Evolutionary conservation across 805 yeast species (phyloP).

Genomic region (Starmerella lactis-condensi): DNA sequence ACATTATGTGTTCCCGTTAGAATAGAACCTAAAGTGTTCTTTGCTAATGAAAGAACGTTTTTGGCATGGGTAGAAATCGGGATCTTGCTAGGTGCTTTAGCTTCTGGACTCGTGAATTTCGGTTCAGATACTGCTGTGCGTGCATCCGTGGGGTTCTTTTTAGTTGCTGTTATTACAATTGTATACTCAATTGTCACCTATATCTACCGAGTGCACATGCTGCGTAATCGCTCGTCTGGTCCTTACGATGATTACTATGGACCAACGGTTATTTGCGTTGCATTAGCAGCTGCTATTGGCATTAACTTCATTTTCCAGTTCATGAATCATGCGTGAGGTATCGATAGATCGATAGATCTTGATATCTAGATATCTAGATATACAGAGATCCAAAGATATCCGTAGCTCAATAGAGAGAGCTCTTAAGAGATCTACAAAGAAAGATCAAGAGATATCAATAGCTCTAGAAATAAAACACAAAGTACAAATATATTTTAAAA

Average conservation of each 20-base stretch:
- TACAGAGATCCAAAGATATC: too few species aligned
- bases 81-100: constrained; percentile 71
- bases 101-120: constrained; percentile 67
- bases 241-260: constrained; percentile 78
- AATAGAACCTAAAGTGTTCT: constrained; percentile 96
- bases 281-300: constrained; percentile 49
- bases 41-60: constrained; percentile 92
- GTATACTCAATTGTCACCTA: constrained; percentile 55
- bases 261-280: constrained; percentile 63
- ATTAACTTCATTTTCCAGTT: constrained; percentile 24
- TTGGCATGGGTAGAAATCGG: constrained; percentile 87
- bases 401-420: too few species aligned
- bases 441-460: not conserved
- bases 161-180: constrained; percentile 59
- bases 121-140: constrained; percentile 60
- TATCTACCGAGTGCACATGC: constrained; percentile 62
- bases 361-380: too few species aligned
- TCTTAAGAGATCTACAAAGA: too few species aligned
- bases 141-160: constrained; percentile 72
- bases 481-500: not conserved
- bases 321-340: not conserved
- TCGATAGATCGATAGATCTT: too few species aligned
- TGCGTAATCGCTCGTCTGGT: constrained; percentile 65
- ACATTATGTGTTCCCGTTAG: constrained; percentile 81
- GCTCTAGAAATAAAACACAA: not conserved